These are phyloP conservation scores for Xylariales sp. DNA, from an alignment of 2,329 filamentous ascomycete genomes.

Conservation along the genomic window DNA sequence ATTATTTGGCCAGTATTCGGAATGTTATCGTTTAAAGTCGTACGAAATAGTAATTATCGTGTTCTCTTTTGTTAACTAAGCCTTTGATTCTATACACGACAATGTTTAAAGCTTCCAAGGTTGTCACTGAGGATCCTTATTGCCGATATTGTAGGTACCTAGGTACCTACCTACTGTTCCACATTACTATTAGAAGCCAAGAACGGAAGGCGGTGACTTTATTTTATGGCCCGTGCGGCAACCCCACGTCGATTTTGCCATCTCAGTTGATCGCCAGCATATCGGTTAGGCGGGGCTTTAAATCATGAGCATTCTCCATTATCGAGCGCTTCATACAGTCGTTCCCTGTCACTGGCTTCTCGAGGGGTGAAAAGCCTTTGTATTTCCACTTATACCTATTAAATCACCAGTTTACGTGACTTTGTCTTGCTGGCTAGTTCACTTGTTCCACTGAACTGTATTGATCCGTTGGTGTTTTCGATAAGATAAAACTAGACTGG, in stretches of 20 bases:
- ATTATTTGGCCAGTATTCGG: not conserved
- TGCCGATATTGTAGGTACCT: too few species aligned
- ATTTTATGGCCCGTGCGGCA: not conserved
- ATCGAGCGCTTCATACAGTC: constrained; percentile 8
- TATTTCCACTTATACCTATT: not conserved
- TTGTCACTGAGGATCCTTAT: too few species aligned
- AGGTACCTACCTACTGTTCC: too few species aligned
- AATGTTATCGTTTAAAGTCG: not conserved
- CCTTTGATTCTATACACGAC: not conserved
- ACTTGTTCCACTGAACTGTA: not conserved
- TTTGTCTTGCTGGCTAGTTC: not conserved
- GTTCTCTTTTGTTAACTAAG: not conserved
- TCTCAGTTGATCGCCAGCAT: constrained; percentile 8
- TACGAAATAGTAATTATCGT: not conserved
- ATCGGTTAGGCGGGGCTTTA: constrained; percentile 26
- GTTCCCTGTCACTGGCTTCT: not conserved
- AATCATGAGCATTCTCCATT: constrained; percentile 10
- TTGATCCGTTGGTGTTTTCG: constrained; percentile 13
- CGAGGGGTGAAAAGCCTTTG: not conserved
- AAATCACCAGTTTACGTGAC: not conserved
- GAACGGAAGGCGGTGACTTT: constrained; percentile 34
- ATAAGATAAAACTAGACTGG: constrained; percentile 33
- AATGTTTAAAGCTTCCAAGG: too few species aligned
- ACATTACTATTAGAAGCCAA: not conserved
- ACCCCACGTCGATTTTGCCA: constrained; percentile 41